These are phyloP conservation scores for Cyberlindnera euphorbiiphila DNA, from an alignment of 805 yeast species.

Conservation along the genomic window DNA sequence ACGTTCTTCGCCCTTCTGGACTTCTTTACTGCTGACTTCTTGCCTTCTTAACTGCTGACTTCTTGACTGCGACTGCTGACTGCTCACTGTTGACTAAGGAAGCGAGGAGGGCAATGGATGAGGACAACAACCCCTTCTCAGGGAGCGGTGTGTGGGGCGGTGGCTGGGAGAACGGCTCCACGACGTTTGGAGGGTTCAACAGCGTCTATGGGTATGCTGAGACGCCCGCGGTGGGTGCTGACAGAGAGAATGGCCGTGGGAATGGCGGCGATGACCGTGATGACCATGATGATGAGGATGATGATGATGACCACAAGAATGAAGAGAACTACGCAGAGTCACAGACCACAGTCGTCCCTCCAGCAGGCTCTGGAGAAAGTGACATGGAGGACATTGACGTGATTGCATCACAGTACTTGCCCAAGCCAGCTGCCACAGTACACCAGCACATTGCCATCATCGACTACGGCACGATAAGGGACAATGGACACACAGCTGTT, in stretches of 20 bases:
- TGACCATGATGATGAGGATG: constrained; percentile 1
- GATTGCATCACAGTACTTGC: not conserved
- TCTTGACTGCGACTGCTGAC: no score
- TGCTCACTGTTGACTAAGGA: no score
- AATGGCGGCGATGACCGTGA: not conserved
- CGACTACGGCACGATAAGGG: constrained; percentile 52
- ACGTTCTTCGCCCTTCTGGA: no score
- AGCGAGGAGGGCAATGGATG: constrained; percentile 15
- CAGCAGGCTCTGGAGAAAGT: no score
- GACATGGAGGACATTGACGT: constrained; percentile 5
- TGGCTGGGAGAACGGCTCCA: constrained; percentile 4
- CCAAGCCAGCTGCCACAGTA: no score
- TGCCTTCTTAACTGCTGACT: no score
- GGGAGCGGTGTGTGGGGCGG: constrained; percentile 25
- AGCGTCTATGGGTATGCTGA: constrained; percentile 12
- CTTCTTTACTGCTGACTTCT: no score
- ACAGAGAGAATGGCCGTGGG: no score
- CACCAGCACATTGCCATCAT: constrained; percentile 12
- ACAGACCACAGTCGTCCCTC: no score
- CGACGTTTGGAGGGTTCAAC: constrained; percentile 7
- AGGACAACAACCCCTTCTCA: constrained; percentile 33
- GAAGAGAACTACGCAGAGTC: no score
- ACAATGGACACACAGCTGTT: constrained; percentile 58
- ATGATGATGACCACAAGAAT: not conserved
- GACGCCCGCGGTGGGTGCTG: not conserved